Conservation (phyloP, 2,329 filamentous ascomycete genomes). For the Domatiomyces globalis region DNA sequence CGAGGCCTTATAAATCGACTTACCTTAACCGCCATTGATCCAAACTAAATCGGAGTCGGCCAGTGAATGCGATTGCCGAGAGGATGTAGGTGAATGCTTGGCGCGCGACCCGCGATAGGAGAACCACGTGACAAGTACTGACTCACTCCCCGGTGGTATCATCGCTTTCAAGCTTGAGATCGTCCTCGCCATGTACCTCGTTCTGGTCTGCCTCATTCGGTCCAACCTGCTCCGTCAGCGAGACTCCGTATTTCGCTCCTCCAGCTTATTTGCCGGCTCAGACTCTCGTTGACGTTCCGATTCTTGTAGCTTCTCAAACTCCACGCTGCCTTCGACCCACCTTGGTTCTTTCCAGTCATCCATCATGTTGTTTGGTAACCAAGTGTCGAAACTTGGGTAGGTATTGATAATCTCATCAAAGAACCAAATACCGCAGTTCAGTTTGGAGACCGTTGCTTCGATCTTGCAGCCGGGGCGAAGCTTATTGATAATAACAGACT, state of each 20-base stretch:
- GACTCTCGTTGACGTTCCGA: neutral
- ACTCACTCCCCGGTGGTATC: neutral
- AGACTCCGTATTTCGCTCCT: neutral
- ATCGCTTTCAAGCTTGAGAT: neutral
- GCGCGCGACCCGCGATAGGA: too few relatives aligned
- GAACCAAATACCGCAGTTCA: slow-evolving; percentile 49
- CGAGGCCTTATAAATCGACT: neutral
- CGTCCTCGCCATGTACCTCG: neutral
- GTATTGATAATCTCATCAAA: slow-evolving; percentile 45
- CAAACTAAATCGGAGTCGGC: too few relatives aligned
- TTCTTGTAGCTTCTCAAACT: slow-evolving; percentile 1
- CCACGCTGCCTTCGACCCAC: slow-evolving; percentile 1
- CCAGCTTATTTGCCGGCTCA: neutral
- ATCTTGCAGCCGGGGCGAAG: slow-evolving; percentile 54
- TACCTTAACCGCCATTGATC: too few relatives aligned
- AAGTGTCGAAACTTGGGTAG: slow-evolving; percentile 49
- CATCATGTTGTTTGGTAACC: slow-evolving; percentile 58
- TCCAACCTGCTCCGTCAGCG: neutral
- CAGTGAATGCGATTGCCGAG: too few relatives aligned
- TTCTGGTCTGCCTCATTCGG: neutral
- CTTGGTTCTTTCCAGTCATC: slow-evolving; percentile 46
- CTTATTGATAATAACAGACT: slow-evolving; percentile 43
- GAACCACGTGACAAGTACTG: too few relatives aligned
- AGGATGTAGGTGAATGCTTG: too few relatives aligned
- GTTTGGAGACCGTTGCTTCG: slow-evolving; percentile 39